These are phyloP conservation scores for Zygotorulaspora sp. DNA, from an alignment of 805 yeast species.

Conservation along the genomic window DNA sequence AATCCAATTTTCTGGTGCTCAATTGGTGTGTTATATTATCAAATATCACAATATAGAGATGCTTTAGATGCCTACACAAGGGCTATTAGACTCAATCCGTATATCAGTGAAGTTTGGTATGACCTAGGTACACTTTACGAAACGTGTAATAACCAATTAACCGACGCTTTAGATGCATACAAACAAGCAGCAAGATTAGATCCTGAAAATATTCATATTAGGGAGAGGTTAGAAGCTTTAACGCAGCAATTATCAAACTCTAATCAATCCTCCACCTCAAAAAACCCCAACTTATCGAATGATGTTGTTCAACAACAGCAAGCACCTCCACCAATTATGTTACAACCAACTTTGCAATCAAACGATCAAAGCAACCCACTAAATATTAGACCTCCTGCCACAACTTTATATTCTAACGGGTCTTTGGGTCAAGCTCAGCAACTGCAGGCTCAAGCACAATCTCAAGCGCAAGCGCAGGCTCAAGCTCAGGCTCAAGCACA, in stretches of 20 bases:
- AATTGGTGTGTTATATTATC: conserved; percentile 93
- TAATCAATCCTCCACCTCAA: conserved; percentile 11
- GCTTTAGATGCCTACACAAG: conserved; percentile 97
- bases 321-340: conserved; percentile 28
- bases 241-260: conserved; percentile 46
- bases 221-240: conserved; percentile 84
- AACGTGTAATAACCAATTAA: conserved; percentile 91
- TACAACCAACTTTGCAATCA: conserved; percentile 33
- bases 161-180: conserved; percentile 95
- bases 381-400: conserved; percentile 25
- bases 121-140: conserved; percentile 96
- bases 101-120: conserved; percentile 97
- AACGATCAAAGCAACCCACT: conserved; percentile 32
- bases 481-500: conserved; percentile 16
- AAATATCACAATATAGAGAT: conserved; percentile 92
- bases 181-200: conserved; percentile 94
- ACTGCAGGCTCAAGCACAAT: conserved; percentile 11
- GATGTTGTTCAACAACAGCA: conserved; percentile 10
- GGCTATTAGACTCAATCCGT: conserved; percentile 92
- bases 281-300: conserved; percentile 7
- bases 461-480: conserved; percentile 20
- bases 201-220: conserved; percentile 90
- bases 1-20: conserved; percentile 98
- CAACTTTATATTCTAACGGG: conserved; percentile 18
- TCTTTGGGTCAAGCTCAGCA: conserved; percentile 15